Evolutionary conservation across 768 basidiomycete species (phyloP).

Genomic region (Galerina sulciceps): DNA sequence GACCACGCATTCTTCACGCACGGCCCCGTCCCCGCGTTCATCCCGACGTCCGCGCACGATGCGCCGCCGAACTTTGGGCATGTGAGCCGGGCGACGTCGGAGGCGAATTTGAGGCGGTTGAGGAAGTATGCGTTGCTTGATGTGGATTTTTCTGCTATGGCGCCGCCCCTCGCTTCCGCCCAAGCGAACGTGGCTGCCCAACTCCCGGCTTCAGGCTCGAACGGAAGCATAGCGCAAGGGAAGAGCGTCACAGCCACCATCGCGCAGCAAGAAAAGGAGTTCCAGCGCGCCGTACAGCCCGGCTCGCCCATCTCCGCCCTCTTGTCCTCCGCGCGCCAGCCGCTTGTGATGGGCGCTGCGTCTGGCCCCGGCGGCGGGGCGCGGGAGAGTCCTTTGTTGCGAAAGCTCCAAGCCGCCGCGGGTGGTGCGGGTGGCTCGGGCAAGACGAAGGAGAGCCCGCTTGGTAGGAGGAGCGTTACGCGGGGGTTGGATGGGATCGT

Average conservation of each 20-base stretch:
- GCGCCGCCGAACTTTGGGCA: constrained; percentile 74
- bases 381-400: constrained; percentile 32
- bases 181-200: neutral
- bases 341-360: constrained; percentile 68
- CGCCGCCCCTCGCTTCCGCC: neutral
- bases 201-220: neutral
- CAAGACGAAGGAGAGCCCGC: constrained; percentile 50
- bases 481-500: constrained; percentile 49
- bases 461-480: constrained; percentile 45
- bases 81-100: constrained; percentile 62
- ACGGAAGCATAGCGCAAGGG: constrained; percentile 12
- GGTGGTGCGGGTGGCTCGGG: neutral
- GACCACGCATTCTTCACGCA: constrained; percentile 82
- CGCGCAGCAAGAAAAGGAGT: constrained; percentile 92
- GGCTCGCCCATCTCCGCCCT: constrained; percentile 93
- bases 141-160: constrained; percentile 50
- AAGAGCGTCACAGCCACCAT: constrained; percentile 63
- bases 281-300: constrained; percentile 94
- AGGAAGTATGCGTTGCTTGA: constrained; percentile 68
- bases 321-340: constrained; percentile 87
- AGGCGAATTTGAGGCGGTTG: constrained; percentile 72
- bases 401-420: constrained; percentile 18
- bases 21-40: constrained; percentile 80
- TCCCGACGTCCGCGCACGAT: constrained; percentile 82
- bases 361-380: constrained; percentile 17